Evolutionary conservation across 352 stramenopile species (phyloP), one percentile per base, ranked within the genome.

Genomic region (Phytophthora hybrid): DNA sequence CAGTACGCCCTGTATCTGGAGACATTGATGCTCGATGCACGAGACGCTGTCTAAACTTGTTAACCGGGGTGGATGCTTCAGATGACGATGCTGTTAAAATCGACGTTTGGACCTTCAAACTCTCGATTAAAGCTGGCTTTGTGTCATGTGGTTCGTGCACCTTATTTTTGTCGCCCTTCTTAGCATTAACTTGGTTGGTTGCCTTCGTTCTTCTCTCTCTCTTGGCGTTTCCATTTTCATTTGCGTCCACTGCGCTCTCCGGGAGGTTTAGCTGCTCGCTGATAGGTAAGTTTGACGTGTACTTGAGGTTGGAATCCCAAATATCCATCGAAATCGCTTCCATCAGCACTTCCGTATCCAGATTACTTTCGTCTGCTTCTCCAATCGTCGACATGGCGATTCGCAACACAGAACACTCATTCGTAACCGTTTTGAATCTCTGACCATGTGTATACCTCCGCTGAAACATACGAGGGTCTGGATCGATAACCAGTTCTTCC

Each of bases 251-350:
- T 4, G 78, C 71, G 6, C 77, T 72, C 19, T 89, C 74, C 5
- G 84, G 77, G 0, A 94, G 74, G 63, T 85, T 84, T 26, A 94
- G 57, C 32, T 94, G 87, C 57, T 94, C 74, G 23, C 77, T 79
- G 23, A 94, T 72, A 5, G 87, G 86, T 13, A 94, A 69, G 60
- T 93, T 95, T 13, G 90, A 94, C 18, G 83, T 87, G 60, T 94
- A 95, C 76, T 95, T 95, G 46, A 96, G 77, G 23, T 91, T 89
- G 11, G 85, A 88, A 56, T 93, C 84, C 83, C 86, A 97, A 63
- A 97, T 92, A 63, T 95, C 88, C 79, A 91, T 94, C 14, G 90
- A 90, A 52, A 97, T 97, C 3, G 90, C 90, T 74, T 97, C 90
- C 11, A 97, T 54, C 3, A 97, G 62, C 9, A 97, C 88, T 71